A percentile compares a stretch with the other conserved stretches of the same genome.
These are phyloP conservation scores for Dittrichia graveolens DNA, from an alignment of 129 eudicot species.

Conservation along the genomic window DNA sequence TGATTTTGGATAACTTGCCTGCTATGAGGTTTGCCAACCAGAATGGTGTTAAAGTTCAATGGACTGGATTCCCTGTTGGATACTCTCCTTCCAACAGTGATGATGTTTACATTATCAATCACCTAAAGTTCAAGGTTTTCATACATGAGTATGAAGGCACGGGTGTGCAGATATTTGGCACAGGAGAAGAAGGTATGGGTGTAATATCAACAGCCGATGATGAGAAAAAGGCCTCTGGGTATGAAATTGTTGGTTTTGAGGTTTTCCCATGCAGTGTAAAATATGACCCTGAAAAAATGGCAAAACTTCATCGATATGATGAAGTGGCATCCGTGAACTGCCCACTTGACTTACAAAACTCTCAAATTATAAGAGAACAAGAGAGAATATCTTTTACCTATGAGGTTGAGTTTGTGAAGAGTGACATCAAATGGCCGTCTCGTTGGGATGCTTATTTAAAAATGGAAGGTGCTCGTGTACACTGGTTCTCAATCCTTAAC, in stretches of 20 bases:
- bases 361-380: conserved; percentile 58
- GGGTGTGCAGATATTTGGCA: conserved; percentile 65
- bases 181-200: conserved; percentile 78
- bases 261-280: conserved; percentile 64
- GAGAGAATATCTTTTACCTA: conserved; percentile 58
- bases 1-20: conserved; percentile 71
- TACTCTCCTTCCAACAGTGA: conserved; percentile 46
- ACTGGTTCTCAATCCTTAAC: conserved; percentile 62
- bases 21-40: conserved; percentile 61
- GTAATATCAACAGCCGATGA: conserved; percentile 64
- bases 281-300: conserved; percentile 58
- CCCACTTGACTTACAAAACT: conserved; percentile 46
- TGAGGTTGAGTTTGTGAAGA: conserved; percentile 63
- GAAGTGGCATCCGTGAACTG: conserved; percentile 40
- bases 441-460: conserved; percentile 68
- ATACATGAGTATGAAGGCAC: conserved; percentile 69
- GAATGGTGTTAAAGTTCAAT: conserved; percentile 61
- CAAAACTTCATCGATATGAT: conserved; percentile 54
- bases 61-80: conserved; percentile 80
- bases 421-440: conserved; percentile 58
- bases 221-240: conserved; percentile 62
- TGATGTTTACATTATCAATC: conserved; percentile 68
- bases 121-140: conserved; percentile 55
- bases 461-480: conserved; percentile 64
- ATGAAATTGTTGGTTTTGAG: conserved; percentile 72